Conservation (phyloP, 1,284 basidiomycete genomes). For the Trametes versicolor region DNA sequence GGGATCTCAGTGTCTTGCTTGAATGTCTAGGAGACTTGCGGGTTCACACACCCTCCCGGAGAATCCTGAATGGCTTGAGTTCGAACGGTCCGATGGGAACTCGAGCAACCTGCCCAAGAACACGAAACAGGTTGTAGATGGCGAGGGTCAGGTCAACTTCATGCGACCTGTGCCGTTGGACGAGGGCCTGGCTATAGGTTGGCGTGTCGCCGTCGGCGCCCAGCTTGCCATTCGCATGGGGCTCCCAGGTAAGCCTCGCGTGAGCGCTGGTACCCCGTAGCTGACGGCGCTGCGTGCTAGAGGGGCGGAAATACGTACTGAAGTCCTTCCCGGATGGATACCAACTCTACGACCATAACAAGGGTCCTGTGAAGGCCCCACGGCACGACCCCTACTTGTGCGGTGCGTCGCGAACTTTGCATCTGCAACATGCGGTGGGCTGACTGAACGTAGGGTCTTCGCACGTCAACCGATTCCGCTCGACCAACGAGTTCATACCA, state of each 20-base stretch:
- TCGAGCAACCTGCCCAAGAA: constrained; percentile 62
- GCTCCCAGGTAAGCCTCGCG: constrained; percentile 54
- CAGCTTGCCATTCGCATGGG: constrained; percentile 63
- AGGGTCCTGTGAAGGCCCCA: constrained; percentile 61
- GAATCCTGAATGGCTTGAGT: constrained; percentile 65
- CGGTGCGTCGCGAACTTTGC: constrained; percentile 54
- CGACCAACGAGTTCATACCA: constrained; percentile 81
- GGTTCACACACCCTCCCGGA: constrained; percentile 50
- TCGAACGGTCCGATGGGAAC: constrained; percentile 69
- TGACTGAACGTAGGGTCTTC: constrained; percentile 51
- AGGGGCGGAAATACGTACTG: constrained; percentile 65
- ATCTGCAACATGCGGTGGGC: constrained; percentile 35
- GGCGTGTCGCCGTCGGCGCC: constrained; percentile 66
- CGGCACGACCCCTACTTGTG: constrained; percentile 81
- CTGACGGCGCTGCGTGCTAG: constrained; percentile 45
- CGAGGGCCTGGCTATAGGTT: constrained; percentile 61
- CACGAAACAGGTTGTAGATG: constrained; percentile 60
- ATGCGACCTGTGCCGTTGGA: constrained; percentile 63
- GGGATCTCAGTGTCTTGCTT: background rate
- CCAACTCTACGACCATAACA: constrained; percentile 78
- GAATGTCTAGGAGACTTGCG: constrained; percentile 29
- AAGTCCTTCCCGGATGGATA: constrained; percentile 74
- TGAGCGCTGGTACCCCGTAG: background rate
- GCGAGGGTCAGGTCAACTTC: constrained; percentile 73
- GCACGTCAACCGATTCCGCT: constrained; percentile 68